These are phyloP conservation scores for Filobasidium floriforme DNA, from an alignment of 768 basidiomycete species.

Conservation along the genomic window DNA sequence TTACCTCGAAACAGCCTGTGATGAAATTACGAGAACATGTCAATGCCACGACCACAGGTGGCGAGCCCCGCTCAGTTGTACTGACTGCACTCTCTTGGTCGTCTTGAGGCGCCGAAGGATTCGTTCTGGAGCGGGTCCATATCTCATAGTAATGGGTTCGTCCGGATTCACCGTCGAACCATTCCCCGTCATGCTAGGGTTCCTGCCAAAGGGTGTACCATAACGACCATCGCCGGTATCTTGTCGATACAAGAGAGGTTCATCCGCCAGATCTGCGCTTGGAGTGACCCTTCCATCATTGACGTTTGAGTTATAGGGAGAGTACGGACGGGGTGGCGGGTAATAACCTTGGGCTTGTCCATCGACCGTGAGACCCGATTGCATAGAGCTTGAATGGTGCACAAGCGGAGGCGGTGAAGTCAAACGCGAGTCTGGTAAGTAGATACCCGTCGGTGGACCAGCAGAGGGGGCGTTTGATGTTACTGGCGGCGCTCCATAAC, in stretches of 20 bases:
- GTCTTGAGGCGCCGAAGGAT: slow-evolving; percentile 78
- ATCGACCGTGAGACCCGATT: slow-evolving; percentile 10
- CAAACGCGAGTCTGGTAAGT: slow-evolving; percentile 20
- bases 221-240: slow-evolving; percentile 9
- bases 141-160: slow-evolving; percentile 52
- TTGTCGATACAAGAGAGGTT: slow-evolving; percentile 13
- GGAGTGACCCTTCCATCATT: not conserved
- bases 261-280: slow-evolving; percentile 15
- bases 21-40: not conserved
- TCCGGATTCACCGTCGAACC: slow-evolving; percentile 28
- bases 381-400: slow-evolving; percentile 11
- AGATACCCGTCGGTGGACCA: slow-evolving; percentile 9
- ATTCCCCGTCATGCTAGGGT: slow-evolving; percentile 5
- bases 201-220: slow-evolving; percentile 14
- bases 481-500: not conserved
- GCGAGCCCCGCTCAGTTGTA: slow-evolving; percentile 24
- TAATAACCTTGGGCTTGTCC: slow-evolving; percentile 10
- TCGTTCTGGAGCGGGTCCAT: slow-evolving; percentile 77
- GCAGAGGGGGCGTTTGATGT: not conserved
- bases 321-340: slow-evolving; percentile 3
- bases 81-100: slow-evolving; percentile 70
- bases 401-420: slow-evolving; percentile 19
- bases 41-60: not conserved
- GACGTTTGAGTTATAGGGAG: slow-evolving; percentile 11
- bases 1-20: slow-evolving; percentile 53